Conservation (phyloP, 2,329 filamentous ascomycete genomes). For the Huntiella bhutanensis region DNA sequence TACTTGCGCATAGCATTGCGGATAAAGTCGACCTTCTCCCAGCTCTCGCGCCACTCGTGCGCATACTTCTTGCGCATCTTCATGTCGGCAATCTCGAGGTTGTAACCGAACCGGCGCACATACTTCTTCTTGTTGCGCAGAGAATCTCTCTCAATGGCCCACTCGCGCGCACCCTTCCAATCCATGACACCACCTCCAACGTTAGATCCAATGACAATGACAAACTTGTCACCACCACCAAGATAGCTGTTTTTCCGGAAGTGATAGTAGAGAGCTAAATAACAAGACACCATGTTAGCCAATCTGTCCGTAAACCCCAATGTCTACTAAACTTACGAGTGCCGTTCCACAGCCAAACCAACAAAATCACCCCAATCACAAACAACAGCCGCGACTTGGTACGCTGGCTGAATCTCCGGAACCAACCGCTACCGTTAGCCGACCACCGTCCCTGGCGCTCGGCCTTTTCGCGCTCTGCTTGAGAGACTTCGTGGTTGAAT, state of each 20-base stretch:
- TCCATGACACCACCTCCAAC: constrained; percentile 96
- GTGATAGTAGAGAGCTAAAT: constrained; percentile 31
- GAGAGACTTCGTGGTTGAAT: constrained; percentile 38
- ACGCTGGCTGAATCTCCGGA: constrained; percentile 40
- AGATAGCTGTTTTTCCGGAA: constrained; percentile 57
- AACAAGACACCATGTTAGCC: not conserved
- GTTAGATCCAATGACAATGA: constrained; percentile 85
- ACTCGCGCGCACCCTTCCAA: constrained; percentile 93
- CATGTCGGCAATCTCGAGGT: constrained; percentile 94
- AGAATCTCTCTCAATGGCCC: constrained; percentile 95
- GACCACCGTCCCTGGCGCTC: constrained; percentile 31
- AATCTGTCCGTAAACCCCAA: no score
- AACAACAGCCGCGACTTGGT: constrained; percentile 45
- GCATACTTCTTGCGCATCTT: constrained; percentile 96
- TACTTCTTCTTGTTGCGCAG: constrained; percentile 90
- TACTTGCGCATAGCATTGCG: constrained; percentile 81
- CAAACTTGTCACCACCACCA: constrained; percentile 76
- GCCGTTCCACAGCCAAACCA: constrained; percentile 48
- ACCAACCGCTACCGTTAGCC: constrained; percentile 24
- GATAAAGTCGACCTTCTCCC: constrained; percentile 96
- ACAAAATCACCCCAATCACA: constrained; percentile 37
- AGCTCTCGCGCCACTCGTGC: constrained; percentile 97
- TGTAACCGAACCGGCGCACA: constrained; percentile 73
- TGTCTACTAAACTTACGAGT: constrained; percentile 40
- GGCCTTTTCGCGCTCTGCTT: constrained; percentile 62